phyloP scores from a whole-genome alignment of 2,329 filamentous ascomycete species.

The Pestalotiopsis sp. region DNA sequence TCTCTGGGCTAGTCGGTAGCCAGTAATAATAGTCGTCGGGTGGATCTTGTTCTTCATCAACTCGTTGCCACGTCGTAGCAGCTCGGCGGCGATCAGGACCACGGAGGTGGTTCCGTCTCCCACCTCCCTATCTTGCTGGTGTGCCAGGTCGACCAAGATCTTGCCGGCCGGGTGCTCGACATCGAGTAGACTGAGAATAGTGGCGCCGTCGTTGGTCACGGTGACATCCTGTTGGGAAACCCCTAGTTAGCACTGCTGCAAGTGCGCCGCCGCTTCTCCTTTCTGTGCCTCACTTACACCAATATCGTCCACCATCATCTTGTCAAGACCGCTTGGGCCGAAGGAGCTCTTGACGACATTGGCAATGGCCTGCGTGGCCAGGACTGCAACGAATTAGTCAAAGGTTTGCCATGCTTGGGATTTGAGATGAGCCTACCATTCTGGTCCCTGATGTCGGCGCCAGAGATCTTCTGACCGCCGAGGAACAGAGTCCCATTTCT shows the following conservation, averaged over 20 bases:
- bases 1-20: constrained; percentile 90
- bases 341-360: constrained; percentile 99
- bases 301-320: constrained; percentile 99
- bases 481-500: constrained; percentile 96
- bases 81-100: constrained; percentile 94
- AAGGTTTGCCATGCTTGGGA: background rate
- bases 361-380: constrained; percentile 93
- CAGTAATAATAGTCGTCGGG: constrained; percentile 98
- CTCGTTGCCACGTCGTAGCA: constrained; percentile 92
- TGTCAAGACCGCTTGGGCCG: constrained; percentile 93
- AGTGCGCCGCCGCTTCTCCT: background rate
- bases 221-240: constrained; percentile 75
- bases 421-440: constrained; percentile 65
- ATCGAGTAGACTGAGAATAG: constrained; percentile 91
- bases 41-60: constrained; percentile 99
- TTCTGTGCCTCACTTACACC: constrained; percentile 62
- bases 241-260: constrained; percentile 2
- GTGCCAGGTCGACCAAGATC: constrained; percentile 95
- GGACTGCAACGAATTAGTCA: constrained; percentile 55
- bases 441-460: constrained; percentile 94
- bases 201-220: constrained; percentile 97
- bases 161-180: constrained; percentile 98
- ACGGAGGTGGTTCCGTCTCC: constrained; percentile 98
- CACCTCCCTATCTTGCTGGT: constrained; percentile 99
- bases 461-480: constrained; percentile 96